Evolutionary conservation across 2,329 filamentous ascomycete species (phyloP).

Genomic region (Botrytis pseudocinerea): DNA sequence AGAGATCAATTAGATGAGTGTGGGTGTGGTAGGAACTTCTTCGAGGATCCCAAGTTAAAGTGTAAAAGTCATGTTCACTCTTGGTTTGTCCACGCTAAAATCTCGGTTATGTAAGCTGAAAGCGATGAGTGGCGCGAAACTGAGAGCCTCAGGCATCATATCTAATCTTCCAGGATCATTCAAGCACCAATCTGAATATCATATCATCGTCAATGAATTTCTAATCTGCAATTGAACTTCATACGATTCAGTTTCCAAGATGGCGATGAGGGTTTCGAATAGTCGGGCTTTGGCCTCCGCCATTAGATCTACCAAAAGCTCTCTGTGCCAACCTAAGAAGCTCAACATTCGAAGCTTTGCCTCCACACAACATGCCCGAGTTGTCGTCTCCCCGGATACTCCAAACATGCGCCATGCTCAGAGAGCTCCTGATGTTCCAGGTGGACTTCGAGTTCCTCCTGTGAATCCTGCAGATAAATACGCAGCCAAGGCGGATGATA

Average conservation of each 20-base stretch:
- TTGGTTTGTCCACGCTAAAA: conserved; percentile 15
- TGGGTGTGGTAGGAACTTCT: conserved; percentile 20
- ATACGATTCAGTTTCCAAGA: conserved; percentile 45
- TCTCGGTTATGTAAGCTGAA: conserved; percentile 16
- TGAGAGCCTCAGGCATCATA: not conserved
- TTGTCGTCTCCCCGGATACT: conserved; percentile 54
- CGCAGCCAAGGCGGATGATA: conserved; percentile 77
- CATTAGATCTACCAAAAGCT: conserved; percentile 53
- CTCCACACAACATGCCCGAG: conserved; percentile 41
- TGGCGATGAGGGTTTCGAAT: conserved; percentile 62
- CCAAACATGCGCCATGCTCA: conserved; percentile 68
- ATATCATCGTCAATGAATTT: conserved; percentile 23
- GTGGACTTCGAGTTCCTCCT: conserved; percentile 72
- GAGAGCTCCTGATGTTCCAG: conserved; percentile 46
- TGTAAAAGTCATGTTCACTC: conserved; percentile 20
- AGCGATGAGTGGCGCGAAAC: not conserved
- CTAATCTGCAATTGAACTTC: conserved; percentile 39
- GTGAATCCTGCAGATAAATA: conserved; percentile 95
- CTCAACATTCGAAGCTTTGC: conserved; percentile 41
- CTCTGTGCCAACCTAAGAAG: conserved; percentile 32
- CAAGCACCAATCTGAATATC: conserved; percentile 18
- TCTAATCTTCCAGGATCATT: not conserved
- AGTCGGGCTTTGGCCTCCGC: conserved; percentile 57
- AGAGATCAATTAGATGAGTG: conserved; percentile 17
- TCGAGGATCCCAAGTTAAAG: conserved; percentile 15